Percentiles rank a stretch among this genome's conserved stretches.
These are phyloP conservation scores for Cordia subcordata DNA, from an alignment of 257 asterid genomes.

Conservation along the genomic window DNA sequence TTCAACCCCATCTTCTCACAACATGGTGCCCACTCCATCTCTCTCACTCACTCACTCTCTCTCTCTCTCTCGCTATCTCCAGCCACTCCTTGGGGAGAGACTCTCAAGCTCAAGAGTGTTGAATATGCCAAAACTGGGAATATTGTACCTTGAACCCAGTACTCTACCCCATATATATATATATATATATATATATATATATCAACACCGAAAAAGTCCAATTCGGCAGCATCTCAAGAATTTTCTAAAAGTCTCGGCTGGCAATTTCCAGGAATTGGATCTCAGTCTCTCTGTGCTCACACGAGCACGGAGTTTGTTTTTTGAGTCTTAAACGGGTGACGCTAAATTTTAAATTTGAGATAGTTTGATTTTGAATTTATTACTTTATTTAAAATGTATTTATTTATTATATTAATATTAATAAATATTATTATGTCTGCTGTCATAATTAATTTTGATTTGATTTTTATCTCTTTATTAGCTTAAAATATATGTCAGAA, in stretches of 20 bases:
- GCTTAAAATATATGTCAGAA: no score
- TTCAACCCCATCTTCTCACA: constrained; percentile 64
- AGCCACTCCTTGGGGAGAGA: neutral
- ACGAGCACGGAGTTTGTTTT: no score
- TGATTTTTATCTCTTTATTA: no score
- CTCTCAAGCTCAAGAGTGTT: constrained; percentile 13
- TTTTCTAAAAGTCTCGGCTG: constrained; percentile 12
- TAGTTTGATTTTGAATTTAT: no score
- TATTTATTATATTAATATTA: no score
- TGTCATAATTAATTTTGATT: no score
- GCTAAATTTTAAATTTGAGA: no score
- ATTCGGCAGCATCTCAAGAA: constrained; percentile 34
- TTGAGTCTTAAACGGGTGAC: no score
- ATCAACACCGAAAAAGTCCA: constrained; percentile 5
- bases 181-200: constrained; percentile 2
- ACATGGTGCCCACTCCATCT: constrained; percentile 73
- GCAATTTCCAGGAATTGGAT: constrained; percentile 43
- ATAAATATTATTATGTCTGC: no score
- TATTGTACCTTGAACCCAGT: no score
- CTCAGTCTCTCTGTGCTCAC: constrained; percentile 16
- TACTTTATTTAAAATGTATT: no score
- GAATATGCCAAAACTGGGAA: constrained; percentile 30
- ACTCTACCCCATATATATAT: no score
- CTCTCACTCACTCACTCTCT: neutral
- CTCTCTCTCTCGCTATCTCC: constrained; percentile 2